Base-by-base conservation (phyloP, 2,329 filamentous ascomycete species). In the Clonostachys solani region DNA sequence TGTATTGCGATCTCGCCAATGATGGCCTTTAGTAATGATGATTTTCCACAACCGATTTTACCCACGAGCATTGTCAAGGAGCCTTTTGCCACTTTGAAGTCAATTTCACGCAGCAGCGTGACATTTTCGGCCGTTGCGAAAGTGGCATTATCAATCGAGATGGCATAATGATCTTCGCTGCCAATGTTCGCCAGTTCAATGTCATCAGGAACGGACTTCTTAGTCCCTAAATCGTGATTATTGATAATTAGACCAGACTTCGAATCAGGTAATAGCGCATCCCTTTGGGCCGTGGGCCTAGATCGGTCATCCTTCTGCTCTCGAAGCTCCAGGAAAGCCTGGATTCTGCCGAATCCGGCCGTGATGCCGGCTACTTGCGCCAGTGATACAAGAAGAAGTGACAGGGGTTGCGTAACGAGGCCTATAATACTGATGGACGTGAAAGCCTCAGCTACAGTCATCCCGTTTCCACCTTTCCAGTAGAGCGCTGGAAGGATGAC, bases 341-440 rank as follows among this genome's bases (percentile, higher is more conserved):
- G 65, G 7, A 68, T 60, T 8, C 65, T 59, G 0, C 52, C 52
- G 35, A 64, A 61, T 10, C 62, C 63, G 2, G 62, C 66, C 4
- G 65, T 42, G 1, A 61, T 60, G 7, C 63, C 60, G 8, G 61
- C 55, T 6, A 67, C 59, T 23, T 62, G 57, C 37, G 62, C 60
- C 36, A 68, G 52, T 2, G 64, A 61, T 36, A 59, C 55, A 7
- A 68, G 58, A 1, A 69, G 49, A 12, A 56, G 58, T 1, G 63
- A 51, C 10, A 69, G 54, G 0, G 66, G 66, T 13, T 58, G 57
- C 0, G 61, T 60, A 0, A 63, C 59, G 1, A 69, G 53, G 0
- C 58, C 56, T 18, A 70, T 59, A 3, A 70, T 52, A 7, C 66
- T 67, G 5, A 69, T 47, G 0, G 65, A 60, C 0, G 65, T 69